A percentile compares a stretch with the other conserved stretches of the same genome.
Evolutionary conservation across 1,139 yeast species (phyloP).

Genomic region (Arxiozyma telluris): DNA sequence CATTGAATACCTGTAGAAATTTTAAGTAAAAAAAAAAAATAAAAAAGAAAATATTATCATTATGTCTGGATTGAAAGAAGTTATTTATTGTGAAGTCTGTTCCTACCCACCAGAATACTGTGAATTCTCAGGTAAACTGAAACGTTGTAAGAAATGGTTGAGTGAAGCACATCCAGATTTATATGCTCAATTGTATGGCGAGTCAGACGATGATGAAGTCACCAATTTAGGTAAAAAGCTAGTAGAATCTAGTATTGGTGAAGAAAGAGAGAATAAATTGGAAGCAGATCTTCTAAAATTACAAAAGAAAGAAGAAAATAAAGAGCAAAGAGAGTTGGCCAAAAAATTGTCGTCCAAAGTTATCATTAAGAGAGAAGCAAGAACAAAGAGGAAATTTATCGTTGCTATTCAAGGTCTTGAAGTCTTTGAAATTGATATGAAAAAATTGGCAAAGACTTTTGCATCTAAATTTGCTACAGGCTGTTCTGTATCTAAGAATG

Average conservation of each 20-base stretch:
- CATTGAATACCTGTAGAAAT: not conserved
- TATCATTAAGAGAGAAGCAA: slow-evolving; percentile 73
- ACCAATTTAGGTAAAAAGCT: slow-evolving; percentile 21
- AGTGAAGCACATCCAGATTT: slow-evolving; percentile 48
- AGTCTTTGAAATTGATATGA: slow-evolving; percentile 80
- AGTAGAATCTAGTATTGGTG: slow-evolving; percentile 31
- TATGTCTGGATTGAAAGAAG: slow-evolving; percentile 19
- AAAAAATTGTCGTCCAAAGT: slow-evolving; percentile 75
- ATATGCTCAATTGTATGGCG: slow-evolving; percentile 46
- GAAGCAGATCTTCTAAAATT: slow-evolving; percentile 75
- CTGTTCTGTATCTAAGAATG: slow-evolving; percentile 86
- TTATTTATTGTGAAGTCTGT: slow-evolving; percentile 76
- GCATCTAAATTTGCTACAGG: slow-evolving; percentile 96
- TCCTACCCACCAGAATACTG: slow-evolving; percentile 88
- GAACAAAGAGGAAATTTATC: slow-evolving; percentile 83
- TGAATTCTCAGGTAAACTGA: slow-evolving; percentile 78
- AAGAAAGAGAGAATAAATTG: slow-evolving; percentile 72
- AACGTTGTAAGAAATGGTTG: slow-evolving; percentile 82
- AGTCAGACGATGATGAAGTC: slow-evolving; percentile 16
- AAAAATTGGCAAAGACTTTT: slow-evolving; percentile 83
- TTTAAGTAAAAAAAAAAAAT: too few relatives aligned
- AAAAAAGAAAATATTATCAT: not conserved
- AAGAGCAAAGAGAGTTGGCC: slow-evolving; percentile 75
- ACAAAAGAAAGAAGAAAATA: slow-evolving; percentile 84
- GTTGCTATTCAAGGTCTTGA: slow-evolving; percentile 84